Evolutionary conservation across 306 rosid genomes (phyloP).

Genomic region (Begonia masoniana): DNA sequence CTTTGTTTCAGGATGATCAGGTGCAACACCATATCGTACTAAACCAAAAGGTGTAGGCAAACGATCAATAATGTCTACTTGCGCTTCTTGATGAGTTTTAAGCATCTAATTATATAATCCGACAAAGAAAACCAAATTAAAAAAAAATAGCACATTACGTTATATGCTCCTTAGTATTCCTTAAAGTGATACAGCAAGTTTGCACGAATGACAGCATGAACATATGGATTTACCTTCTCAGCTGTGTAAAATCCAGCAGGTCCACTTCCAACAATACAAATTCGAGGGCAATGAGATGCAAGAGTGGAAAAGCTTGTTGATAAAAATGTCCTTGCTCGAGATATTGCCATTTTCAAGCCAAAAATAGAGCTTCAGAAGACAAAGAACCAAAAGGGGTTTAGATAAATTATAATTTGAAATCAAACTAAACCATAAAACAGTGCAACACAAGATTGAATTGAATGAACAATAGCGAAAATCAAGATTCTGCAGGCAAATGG

Average conservation of each 20-base stretch:
- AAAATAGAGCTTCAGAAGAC: too few relatives aligned
- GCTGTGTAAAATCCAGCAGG: slow-evolving; percentile 92
- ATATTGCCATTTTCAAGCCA: slow-evolving; percentile 16
- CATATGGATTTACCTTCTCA: slow-evolving; percentile 39
- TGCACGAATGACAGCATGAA: background rate
- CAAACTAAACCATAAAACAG: too few relatives aligned
- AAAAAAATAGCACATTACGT: background rate
- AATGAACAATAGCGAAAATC: too few relatives aligned
- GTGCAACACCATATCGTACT: slow-evolving; percentile 90
- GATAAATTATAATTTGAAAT: too few relatives aligned
- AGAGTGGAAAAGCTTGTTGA: slow-evolving; percentile 40
- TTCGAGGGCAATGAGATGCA: slow-evolving; percentile 34
- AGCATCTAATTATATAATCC: slow-evolving; percentile 34
- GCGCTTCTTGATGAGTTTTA: slow-evolving; percentile 54
- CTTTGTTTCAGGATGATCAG: slow-evolving; percentile 98
- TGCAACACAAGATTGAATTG: too few relatives aligned
- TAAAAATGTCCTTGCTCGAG: slow-evolving; percentile 24
- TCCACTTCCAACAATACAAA: slow-evolving; percentile 90
- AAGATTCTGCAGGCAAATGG: too few relatives aligned
- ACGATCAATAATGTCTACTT: slow-evolving; percentile 76
- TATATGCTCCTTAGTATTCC: background rate
- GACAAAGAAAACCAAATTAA: slow-evolving; percentile 2
- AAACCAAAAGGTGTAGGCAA: slow-evolving; percentile 83
- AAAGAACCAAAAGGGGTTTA: too few relatives aligned
- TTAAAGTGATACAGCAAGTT: background rate